phyloP scores from a whole-genome alignment of 371 early-diverging fungal genomes.

The Syncephalastrum sp. region DNA sequence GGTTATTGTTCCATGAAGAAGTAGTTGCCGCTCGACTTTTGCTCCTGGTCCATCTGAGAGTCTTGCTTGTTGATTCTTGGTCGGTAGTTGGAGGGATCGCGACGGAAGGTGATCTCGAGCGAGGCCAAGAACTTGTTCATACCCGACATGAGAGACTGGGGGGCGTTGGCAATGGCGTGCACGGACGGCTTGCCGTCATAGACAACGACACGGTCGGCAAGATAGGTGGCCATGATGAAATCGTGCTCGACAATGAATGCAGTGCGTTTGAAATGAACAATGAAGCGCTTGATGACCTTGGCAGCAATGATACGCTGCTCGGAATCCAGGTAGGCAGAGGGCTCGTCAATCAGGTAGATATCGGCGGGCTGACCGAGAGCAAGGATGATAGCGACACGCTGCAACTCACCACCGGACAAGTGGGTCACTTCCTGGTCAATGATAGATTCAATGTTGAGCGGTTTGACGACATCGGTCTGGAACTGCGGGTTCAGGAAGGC shows the following conservation, averaged over 20 bases:
- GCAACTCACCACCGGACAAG: conserved; percentile 99
- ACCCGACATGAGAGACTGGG: conserved; percentile 92
- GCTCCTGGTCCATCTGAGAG: conserved; percentile 98
- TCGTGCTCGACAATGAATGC: conserved; percentile 99
- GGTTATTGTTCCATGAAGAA: conserved; percentile 85
- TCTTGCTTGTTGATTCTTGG: conserved; percentile 99
- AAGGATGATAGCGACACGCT: conserved; percentile 98
- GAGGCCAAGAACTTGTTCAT: conserved; percentile 98
- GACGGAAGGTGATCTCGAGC: conserved; percentile 98
- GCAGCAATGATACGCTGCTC: conserved; percentile 99
- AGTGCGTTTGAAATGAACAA: conserved; percentile 96
- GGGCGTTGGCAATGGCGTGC: conserved; percentile 81
- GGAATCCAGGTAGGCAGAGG: conserved; percentile 99
- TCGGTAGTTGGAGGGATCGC: conserved; percentile 98
- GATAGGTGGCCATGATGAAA: conserved; percentile 99
- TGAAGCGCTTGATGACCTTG: conserved; percentile 99
- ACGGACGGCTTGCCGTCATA: conserved; percentile 96
- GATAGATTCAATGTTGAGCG: conserved; percentile 91
- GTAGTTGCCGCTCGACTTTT: conserved; percentile 93
- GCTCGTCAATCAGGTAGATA: conserved; percentile 99
- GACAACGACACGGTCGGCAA: conserved; percentile 99
- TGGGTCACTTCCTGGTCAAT: conserved; percentile 92
- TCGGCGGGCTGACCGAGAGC: conserved; percentile 97
- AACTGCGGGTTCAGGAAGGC: conserved; percentile 96
- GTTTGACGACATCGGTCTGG: conserved; percentile 98